A percentile compares a stretch with the other conserved stretches of the same genome.
Evolutionary conservation across 2,329 filamentous ascomycete species (phyloP).

Genomic region (Didymella sp.): DNA sequence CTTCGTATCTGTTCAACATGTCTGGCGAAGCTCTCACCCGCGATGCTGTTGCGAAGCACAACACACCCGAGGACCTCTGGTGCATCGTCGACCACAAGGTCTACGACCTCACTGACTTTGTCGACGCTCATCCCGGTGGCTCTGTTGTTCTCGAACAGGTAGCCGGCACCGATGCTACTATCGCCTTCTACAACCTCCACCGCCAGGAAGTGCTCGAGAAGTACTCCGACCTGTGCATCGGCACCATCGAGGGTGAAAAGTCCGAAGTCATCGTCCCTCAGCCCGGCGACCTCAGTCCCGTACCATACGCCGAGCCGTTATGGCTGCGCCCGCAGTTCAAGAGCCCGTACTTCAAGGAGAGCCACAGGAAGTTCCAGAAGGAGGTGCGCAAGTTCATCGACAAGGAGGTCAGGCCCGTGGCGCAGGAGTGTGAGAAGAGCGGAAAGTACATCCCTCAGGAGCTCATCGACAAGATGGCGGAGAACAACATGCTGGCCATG

Average conservation of each 20-base stretch:
- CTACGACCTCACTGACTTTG: conserved; percentile 85
- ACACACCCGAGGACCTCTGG: conserved; percentile 77
- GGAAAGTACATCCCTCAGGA: conserved; percentile 73
- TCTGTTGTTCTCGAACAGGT: conserved; percentile 80
- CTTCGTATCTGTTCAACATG: conserved; percentile 30
- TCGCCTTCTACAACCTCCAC: conserved; percentile 90
- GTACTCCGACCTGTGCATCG: conserved; percentile 77
- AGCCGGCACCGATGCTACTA: conserved; percentile 80
- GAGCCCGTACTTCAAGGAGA: conserved; percentile 80
- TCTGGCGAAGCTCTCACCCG: conserved; percentile 53
- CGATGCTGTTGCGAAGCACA: conserved; percentile 75
- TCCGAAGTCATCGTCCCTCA: conserved; percentile 73
- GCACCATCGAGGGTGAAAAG: conserved; percentile 76
- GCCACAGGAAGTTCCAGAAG: conserved; percentile 71
- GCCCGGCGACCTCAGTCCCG: conserved; percentile 74
- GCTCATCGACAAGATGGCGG: conserved; percentile 80
- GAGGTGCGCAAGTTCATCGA: conserved; percentile 78
- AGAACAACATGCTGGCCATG: conserved; percentile 78
- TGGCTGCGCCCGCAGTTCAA: conserved; percentile 82
- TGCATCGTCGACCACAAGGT: conserved; percentile 86
- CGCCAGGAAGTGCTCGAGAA: conserved; percentile 86
- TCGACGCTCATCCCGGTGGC: conserved; percentile 85
- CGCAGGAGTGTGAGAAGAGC: conserved; percentile 75
- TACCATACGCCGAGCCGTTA: conserved; percentile 84
- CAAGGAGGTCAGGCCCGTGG: conserved; percentile 73